Evolutionary conservation across 352 stramenopile species (phyloP), one percentile per base, ranked within the genome.

Genomic region (Globisporangium radiosum): DNA sequence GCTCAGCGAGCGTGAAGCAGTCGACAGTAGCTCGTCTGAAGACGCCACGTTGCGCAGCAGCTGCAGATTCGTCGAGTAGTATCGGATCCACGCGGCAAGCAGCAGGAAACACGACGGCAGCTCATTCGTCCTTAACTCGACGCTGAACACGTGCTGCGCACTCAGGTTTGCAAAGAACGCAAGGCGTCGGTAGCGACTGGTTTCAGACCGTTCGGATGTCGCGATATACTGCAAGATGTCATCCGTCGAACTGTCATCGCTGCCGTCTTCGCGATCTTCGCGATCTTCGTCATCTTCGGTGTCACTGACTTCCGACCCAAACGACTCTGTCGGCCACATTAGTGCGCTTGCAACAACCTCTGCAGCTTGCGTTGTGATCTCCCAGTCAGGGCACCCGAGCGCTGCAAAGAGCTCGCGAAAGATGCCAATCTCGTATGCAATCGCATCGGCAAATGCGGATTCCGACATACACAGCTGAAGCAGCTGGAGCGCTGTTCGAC

Each of bases 81-180:
- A 76, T 6, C 58, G 66, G 13, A 72, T 11, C 69, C 69, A 76
- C 8, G 53, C 47, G 2, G 57, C 15, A 14, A 74, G 59, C 13
- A 76, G 43, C 10, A 72, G 25, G 38, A 72, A 76, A n/a, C 56
- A 56, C 9, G 63, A 51, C 2, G 69, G 62, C 3, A 72, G 64
- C 7, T 53, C 38, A 40, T 47, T 64, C 0, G 55, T 38, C 1
- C 50, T 47, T 4, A 44, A 33, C 17, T 39, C 38, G 0, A 54
- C 15, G 5, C 55, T 52, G 33, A 65, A 65, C 48, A 60, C 49
- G 7, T 25, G 36, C 11, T 65, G 53, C 8, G 60, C 60, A 25
- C 57, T 49, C 48, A 65, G 13, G 33, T 39, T 48, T 5, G 53
- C 60, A 19, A 65, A 65, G 19, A 60, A 61, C 6, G 60, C 38